A percentile compares a stretch with the other conserved stretches of the same genome.
Conservation (phyloP, 495 filamentous ascomycete genomes). For the Margaritispora aquatica region DNA sequence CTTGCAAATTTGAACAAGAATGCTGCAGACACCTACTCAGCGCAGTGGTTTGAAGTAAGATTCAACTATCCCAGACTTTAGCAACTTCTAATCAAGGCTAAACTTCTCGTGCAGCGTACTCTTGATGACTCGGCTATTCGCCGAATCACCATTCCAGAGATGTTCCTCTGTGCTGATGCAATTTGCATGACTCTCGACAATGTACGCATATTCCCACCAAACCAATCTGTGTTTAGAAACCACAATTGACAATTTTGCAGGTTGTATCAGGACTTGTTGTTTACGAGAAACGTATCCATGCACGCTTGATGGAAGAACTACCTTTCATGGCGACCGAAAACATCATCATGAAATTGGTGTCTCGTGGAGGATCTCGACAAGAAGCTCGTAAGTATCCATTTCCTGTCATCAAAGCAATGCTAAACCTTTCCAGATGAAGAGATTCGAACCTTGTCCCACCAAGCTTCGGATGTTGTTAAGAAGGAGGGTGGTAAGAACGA, state of each 20-base stretch:
- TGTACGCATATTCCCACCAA: constrained; percentile 60
- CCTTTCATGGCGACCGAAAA: constrained; percentile 86
- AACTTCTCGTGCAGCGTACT: no score
- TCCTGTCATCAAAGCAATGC: no score
- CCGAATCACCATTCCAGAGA: constrained; percentile 60
- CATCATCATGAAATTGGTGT: constrained; percentile 43
- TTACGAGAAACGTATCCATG: constrained; percentile 71
- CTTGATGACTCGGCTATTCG: no score
- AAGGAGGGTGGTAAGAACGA: constrained; percentile 73
- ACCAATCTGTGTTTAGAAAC: neutral
- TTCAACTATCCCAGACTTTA: constrained; percentile 44
- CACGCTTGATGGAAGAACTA: constrained; percentile 67
- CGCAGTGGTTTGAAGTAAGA: constrained; percentile 79
- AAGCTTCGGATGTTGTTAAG: constrained; percentile 79
- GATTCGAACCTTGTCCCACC: constrained; percentile 81
- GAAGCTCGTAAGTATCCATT: no score
- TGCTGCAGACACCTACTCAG: constrained; percentile 67
- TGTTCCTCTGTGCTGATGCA: constrained; percentile 78
- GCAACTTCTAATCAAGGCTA: no score
- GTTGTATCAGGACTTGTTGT: constrained; percentile 44
- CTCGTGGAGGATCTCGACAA: constrained; percentile 52
- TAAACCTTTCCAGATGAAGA: no score
- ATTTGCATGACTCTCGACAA: constrained; percentile 78
- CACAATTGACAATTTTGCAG: neutral
- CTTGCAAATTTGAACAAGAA: constrained; percentile 60